A percentile compares a stretch with the other conserved stretches of the same genome.
These are phyloP conservation scores for Phytophthora lateralis DNA, from an alignment of 352 stramenopile genomes.

Conservation along the genomic window DNA sequence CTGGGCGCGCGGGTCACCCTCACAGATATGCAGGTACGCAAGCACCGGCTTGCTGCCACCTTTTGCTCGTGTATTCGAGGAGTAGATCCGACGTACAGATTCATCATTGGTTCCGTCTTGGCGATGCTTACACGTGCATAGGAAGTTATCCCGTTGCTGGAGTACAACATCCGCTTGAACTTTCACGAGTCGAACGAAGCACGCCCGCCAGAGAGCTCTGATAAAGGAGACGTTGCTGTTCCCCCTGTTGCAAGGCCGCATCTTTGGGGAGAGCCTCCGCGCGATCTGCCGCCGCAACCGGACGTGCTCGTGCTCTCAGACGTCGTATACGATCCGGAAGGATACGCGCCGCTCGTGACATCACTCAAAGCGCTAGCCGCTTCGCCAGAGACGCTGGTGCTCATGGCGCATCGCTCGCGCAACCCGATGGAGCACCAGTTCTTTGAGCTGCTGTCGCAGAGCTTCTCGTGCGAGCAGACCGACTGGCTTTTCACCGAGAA, in stretches of 20 bases:
- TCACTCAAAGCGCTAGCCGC: constrained; percentile 54
- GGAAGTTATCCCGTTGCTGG: constrained; percentile 72
- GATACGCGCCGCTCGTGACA: constrained; percentile 67
- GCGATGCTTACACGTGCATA: constrained; percentile 23
- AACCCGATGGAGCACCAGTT: constrained; percentile 86
- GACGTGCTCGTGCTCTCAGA: constrained; percentile 82
- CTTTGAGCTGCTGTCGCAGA: constrained; percentile 60
- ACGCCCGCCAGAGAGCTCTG: constrained; percentile 8
- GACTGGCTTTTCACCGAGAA: constrained; percentile 47
- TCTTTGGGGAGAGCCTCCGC: constrained; percentile 58
- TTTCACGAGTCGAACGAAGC: constrained; percentile 24
- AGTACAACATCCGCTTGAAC: constrained; percentile 83
- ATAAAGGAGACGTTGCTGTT: constrained; percentile 21
- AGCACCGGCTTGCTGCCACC: constrained; percentile 17
- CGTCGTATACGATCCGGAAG: constrained; percentile 82
- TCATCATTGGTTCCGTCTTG: constrained; percentile 25
- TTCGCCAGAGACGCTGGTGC: constrained; percentile 45
- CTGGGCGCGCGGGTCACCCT: constrained; percentile 66
- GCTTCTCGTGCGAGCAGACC: constrained; percentile 53
- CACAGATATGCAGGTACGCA: constrained; percentile 69
- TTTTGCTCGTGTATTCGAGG: constrained; percentile 3
- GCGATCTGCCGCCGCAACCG: constrained; percentile 41
- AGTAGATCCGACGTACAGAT: constrained; percentile 11
- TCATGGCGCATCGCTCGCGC: constrained; percentile 80
- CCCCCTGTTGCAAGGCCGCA: constrained; percentile 43